Base-by-base conservation (phyloP, 1,139 yeast species). In the Kurtzmaniella quercitrusa region DNA sequence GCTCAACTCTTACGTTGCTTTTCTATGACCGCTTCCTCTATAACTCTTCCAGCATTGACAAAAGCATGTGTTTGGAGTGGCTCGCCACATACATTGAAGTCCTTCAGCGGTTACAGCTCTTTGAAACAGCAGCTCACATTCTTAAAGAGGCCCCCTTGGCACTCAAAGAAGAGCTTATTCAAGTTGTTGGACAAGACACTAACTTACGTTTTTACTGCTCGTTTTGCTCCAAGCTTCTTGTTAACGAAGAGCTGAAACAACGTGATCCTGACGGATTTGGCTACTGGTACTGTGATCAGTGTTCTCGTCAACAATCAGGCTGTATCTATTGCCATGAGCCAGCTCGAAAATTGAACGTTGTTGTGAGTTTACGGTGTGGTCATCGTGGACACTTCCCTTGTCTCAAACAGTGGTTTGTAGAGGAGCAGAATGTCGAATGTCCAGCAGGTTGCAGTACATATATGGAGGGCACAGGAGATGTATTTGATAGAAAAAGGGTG, bases 381-480 rank as follows among this genome's bases (percentile, higher is more conserved):
- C 98, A 93, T 61, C 74, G 82, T 44, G 91, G 95, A 1, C 98
- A 93, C 62, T 81, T 81, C 56, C 81, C 81, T 3, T 93, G 98
- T 65, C 70, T 90, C 56, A 72, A 74, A 47, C 75, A 77, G 41
- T 91, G 98, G 98, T 82, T 87, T 56, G 63, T 83, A 31, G 80
- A 72, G 2, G 85, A 77, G 24, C 73, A 68, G 21, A 82, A 84
- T 69, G 55, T 63, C 2, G 88, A 81, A 45, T 91, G 98, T 58
- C 98, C 98, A 2, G 83, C 83, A 7, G 95, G 95, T 0, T 86
- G 95, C 49, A 61, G 56, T 44, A 36, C 36, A 9, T 31, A 31
- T 15, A 14, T 27, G 6, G 31, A 27, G 4, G 31, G 31, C 14
- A 27, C 10, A 27, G 31, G 12, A n/a, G 31, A 27, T 4, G 31